Base-by-base conservation (phyloP, 768 basidiomycete species). In the Termitomyces sp. region DNA sequence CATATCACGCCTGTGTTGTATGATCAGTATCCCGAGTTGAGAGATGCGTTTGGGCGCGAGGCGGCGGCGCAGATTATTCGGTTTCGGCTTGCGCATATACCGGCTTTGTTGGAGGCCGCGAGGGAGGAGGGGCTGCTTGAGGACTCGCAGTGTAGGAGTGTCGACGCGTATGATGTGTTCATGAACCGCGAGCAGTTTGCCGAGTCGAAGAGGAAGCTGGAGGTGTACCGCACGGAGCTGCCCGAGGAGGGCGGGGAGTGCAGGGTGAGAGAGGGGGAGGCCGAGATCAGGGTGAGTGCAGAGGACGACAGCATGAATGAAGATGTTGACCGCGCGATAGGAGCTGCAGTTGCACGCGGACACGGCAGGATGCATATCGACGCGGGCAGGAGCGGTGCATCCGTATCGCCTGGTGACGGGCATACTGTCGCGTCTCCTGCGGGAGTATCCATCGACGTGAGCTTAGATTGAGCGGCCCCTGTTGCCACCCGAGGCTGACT, bases 401-500 rank as follows among this genome's bases (percentile, higher is more conserved):
- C 85, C 88, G 0, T 90, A 90, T 66, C 82, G 85, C 20, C 74
- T 87, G 32, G 81, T 89, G 13, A 87, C 86, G 1, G 77, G 77
- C 2, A 75, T 88, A 26, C 69, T 88, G 22, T 60, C 71, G 14
- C 80, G 80, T 45, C 77, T 88, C 1, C 68, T 88, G 6, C 59
- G 71, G 11, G 71, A 72, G n/a, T 77, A 85, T 60, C 68, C 78
- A 11, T 69, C 80, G 22, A 75, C 70, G 83, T 84, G 77, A 26
- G 66, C 47, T 36, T 20, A 55, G 52, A 18, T 33, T 44, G 47
- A 45, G 18, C 45, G 10, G 40, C 50, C 28, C 49, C 16, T 40
- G 41, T 32, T 41, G n/a, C 56, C 40, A 30, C 51, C 33, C 33
- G 14, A 52, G 52, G 11, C 5, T 52, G 40, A 33, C 26, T 47